Percentiles rank a stretch among this genome's conserved stretches.
phyloP scores from a whole-genome alignment of 192 early-diverging fungal genomes.

The Cladochytrium replicatum region DNA sequence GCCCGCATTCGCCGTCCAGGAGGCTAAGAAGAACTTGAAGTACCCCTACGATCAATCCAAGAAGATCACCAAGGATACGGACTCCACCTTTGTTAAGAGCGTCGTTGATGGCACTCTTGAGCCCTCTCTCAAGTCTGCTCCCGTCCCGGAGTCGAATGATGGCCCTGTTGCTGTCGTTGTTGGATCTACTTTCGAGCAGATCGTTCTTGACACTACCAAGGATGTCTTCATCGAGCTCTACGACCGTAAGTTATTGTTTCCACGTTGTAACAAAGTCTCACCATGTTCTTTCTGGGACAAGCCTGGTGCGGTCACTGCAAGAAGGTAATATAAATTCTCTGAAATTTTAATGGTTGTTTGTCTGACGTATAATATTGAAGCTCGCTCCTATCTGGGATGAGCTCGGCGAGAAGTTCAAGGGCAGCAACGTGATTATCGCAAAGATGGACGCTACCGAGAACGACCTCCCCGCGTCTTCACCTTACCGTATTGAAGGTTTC shows the following conservation, averaged over 20 bases:
- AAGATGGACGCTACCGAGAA: slow-evolving; percentile 96
- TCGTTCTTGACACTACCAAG: slow-evolving; percentile 76
- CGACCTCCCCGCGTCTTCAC: slow-evolving; percentile 64
- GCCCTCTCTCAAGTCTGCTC: slow-evolving; percentile 72
- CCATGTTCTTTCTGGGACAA: slow-evolving; percentile 12
- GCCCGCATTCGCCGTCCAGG: slow-evolving; percentile 90
- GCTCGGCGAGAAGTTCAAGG: slow-evolving; percentile 53
- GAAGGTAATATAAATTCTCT: too few relatives aligned
- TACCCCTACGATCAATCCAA: slow-evolving; percentile 73
- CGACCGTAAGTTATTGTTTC: slow-evolving; percentile 30
- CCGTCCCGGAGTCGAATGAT: slow-evolving; percentile 74
- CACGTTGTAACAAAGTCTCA: slow-evolving; percentile 1
- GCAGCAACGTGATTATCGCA: slow-evolving; percentile 65
- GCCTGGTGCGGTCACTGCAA: slow-evolving; percentile 55
- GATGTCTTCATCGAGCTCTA: slow-evolving; percentile 94
- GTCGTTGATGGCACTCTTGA: slow-evolving; percentile 58
- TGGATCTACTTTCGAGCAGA: slow-evolving; percentile 64
- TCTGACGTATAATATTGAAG: too few relatives aligned
- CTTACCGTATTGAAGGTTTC: slow-evolving; percentile 81
- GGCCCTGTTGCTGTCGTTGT: slow-evolving; percentile 87
- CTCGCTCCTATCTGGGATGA: slow-evolving; percentile 74
- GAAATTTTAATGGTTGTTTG: too few relatives aligned
- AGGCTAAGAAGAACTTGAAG: slow-evolving; percentile 62
- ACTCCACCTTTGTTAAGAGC: slow-evolving; percentile 53
- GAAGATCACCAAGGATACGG: slow-evolving; percentile 46